A percentile compares a stretch with the other conserved stretches of the same genome.
Evolutionary conservation across 495 filamentous ascomycete genomes (phyloP).

Genomic region (Aspergillus sclerotiicarbonarius): DNA sequence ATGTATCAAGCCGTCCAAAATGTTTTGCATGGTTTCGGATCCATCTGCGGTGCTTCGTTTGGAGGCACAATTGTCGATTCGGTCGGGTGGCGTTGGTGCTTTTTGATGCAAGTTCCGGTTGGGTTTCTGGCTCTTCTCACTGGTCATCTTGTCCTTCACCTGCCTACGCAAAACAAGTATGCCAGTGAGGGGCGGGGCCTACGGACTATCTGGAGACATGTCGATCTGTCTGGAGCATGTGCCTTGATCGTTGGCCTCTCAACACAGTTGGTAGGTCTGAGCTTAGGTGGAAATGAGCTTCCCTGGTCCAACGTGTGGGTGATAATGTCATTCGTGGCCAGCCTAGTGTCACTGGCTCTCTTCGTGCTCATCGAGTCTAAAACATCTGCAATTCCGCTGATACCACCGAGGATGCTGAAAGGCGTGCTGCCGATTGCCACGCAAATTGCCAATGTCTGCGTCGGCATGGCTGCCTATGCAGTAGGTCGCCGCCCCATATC

Average conservation of each 20-base stretch:
- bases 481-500: conserved; percentile 33
- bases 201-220: conserved; percentile 49
- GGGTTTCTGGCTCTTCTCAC: conserved; percentile 52
- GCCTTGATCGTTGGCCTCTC: conserved; percentile 58
- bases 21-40: conserved; percentile 60
- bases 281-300: conserved; percentile 60
- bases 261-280: conserved; percentile 56
- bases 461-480: conserved; percentile 62
- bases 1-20: conserved; percentile 68
- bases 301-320: conserved; percentile 59
- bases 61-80: conserved; percentile 65
- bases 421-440: conserved; percentile 52
- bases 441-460: conserved; percentile 60
- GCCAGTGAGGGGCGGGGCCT: conserved; percentile 20
- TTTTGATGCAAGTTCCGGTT: conserved; percentile 46
- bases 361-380: conserved; percentile 56
- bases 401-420: conserved; percentile 55
- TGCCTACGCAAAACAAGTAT: conserved; percentile 26
- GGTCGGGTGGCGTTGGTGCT: conserved; percentile 67
- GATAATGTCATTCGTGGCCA: conserved; percentile 49
- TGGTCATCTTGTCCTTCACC: conserved; percentile 53
- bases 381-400: conserved; percentile 59
- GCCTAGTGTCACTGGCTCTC: conserved; percentile 44
- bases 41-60: conserved; percentile 64
- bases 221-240: conserved; percentile 55